Evolutionary conservation across 2,329 filamentous ascomycete genomes (phyloP).

Genomic region (Neopestalotiopsis sp.): DNA sequence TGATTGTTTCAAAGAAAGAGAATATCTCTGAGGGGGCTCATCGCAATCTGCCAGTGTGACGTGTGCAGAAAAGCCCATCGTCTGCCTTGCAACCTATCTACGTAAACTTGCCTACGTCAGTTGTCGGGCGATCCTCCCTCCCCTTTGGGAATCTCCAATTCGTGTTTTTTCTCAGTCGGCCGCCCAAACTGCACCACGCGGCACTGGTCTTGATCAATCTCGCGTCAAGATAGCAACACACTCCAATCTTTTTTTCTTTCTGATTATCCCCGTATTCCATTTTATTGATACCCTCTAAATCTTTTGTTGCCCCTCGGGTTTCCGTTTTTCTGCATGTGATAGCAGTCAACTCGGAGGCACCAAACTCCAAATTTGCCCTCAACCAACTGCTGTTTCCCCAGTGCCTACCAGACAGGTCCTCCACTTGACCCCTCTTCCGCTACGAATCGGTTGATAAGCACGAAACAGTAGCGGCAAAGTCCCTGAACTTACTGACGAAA

Average conservation of each 20-base stretch:
- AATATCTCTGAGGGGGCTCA: not conserved
- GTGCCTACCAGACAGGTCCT: constrained; percentile 1
- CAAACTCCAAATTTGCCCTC: not conserved
- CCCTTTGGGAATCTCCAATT: constrained; percentile 6
- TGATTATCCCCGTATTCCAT: not conserved
- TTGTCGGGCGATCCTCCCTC: constrained; percentile 14
- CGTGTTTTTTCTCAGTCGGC: not conserved
- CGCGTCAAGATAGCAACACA: not conserved
- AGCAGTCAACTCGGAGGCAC: not conserved
- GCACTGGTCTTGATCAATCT: not conserved
- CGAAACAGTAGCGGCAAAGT: constrained; percentile 12
- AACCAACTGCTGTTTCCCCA: constrained; percentile 1
- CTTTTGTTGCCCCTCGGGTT: not conserved
- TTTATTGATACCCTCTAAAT: constrained; percentile 13
- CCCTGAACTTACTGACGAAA: constrained; percentile 10
- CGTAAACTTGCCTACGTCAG: constrained; percentile 14
- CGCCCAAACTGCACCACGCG: not conserved
- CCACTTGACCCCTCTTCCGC: constrained; percentile 11
- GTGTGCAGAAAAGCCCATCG: not conserved
- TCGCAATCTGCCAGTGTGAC: not conserved
- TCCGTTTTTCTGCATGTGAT: not conserved
- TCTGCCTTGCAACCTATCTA: not conserved
- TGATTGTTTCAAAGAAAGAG: constrained; percentile 2
- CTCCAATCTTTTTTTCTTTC: not conserved
- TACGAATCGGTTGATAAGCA: constrained; percentile 12